phyloP scores from a whole-genome alignment of 2,329 filamentous ascomycete species.

The Lasiodiplodia citricola region DNA sequence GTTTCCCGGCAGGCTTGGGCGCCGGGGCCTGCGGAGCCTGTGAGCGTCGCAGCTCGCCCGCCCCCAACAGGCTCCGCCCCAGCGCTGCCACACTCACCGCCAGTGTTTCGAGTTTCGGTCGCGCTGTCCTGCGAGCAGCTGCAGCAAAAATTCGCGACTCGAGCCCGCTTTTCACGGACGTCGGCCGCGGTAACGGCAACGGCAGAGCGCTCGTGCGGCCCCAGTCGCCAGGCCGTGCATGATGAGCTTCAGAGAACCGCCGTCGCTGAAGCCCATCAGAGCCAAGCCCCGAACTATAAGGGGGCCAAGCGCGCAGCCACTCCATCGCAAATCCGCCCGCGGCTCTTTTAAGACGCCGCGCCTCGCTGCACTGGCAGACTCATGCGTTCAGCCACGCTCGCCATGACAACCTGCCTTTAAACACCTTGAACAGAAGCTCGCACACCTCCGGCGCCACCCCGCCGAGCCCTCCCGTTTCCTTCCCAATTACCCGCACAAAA shows the following conservation, averaged over 20 bases:
- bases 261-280: slow-evolving; percentile 1
- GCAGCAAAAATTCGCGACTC: not conserved
- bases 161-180: slow-evolving; percentile 13
- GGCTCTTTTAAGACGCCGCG: slow-evolving; percentile 21
- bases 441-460: not conserved
- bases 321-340: slow-evolving; percentile 21
- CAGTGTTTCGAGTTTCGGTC: slow-evolving; percentile 4
- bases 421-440: not conserved
- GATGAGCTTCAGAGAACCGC: slow-evolving; percentile 10
- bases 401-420: slow-evolving; percentile 10
- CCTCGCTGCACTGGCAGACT: slow-evolving; percentile 15
- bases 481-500: not conserved
- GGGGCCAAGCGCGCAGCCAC: slow-evolving; percentile 27
- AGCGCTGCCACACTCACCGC: slow-evolving; percentile 18
- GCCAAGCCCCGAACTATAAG: slow-evolving; percentile 21
- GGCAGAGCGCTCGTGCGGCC: slow-evolving; percentile 1
- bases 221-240: slow-evolving; percentile 10
- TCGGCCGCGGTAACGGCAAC: not conserved
- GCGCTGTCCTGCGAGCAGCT: not conserved
- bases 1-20: not conserved
- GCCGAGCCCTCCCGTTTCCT: not conserved
- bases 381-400: slow-evolving; percentile 17
- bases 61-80: slow-evolving; percentile 7
- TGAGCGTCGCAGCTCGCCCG: not conserved
- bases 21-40: not conserved